Evolutionary conservation across 148 eudicot species (phyloP), one percentile per base, ranked within the genome.

Genomic region (Oxyria digyna): DNA sequence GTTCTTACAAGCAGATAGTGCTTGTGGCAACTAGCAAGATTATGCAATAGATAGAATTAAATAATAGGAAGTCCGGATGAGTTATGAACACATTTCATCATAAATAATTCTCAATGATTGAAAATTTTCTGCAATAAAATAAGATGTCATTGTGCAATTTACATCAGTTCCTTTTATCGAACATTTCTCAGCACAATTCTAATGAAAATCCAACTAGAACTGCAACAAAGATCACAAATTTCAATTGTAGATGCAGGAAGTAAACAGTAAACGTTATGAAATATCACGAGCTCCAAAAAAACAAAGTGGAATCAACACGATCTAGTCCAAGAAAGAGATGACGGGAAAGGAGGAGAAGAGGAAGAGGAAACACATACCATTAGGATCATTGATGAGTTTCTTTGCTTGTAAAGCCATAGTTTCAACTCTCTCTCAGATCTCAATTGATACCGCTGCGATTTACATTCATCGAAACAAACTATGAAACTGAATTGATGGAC

Each of bases 301-400:
- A 33, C 31, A 65, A 65, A 70, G 32, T 67, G 49, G 20, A 20
- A 54, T 40, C 2, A 71, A 24, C 33, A 54, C 59, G 29, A 71
- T 41, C 67, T 13, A 24, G 50, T 64, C 42, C 68, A 33, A 9
- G 33, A 6, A 35, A 17, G 8, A 7, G 68, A 64, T 8, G 7
- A 38, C 33, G 68, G 10, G 35, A 13, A 50, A 3, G 46, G 13
- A 14, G 20, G 35, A 46, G 8, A 32, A 17, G n/a, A n/a, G n/a
- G n/a, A n/a, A n/a, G n/a, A n/a, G n/a, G n/a, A n/a, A n/a, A n/a
- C n/a, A n/a, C n/a, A n/a, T n/a, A n/a, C n/a, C 71, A 62, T 49
- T 31, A 52, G 97, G 97, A 38, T 91, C 75, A 72, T 84, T 84
- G 79, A 91, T 87, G 82, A 91, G 85, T 63, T 91, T 91, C 74